Evolutionary conservation across 768 basidiomycete species (phyloP).

Genomic region (Suillus tomentosus): DNA sequence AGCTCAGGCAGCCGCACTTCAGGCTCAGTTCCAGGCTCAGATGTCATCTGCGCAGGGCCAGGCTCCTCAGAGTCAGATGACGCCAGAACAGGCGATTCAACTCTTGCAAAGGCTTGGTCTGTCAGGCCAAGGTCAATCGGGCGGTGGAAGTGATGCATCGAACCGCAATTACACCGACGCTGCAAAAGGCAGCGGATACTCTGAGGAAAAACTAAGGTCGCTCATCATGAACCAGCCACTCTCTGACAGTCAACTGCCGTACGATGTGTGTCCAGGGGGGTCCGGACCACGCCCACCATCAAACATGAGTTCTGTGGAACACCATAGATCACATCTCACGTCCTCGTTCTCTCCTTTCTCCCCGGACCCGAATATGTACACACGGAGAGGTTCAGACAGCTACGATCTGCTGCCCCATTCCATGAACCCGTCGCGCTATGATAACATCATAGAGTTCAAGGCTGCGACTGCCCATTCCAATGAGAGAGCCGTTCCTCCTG

Average conservation of each 20-base stretch:
- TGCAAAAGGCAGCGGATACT: constrained; percentile 19
- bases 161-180: constrained; percentile 16
- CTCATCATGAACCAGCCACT: constrained; percentile 24
- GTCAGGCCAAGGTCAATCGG: constrained; percentile 35
- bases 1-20: constrained; percentile 73
- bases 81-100: constrained; percentile 64
- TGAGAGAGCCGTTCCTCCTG: constrained; percentile 45
- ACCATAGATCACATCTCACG: constrained; percentile 23
- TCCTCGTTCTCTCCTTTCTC: constrained; percentile 74
- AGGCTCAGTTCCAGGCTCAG: constrained; percentile 43
- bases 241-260: constrained; percentile 20
- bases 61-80: constrained; percentile 37
- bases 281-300: constrained; percentile 18
- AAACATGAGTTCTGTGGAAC: constrained; percentile 19
- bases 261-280: constrained; percentile 26
- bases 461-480: constrained; percentile 20
- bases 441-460: constrained; percentile 39
- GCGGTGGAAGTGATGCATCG: constrained; percentile 15
- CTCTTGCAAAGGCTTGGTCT: constrained; percentile 58
- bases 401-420: constrained; percentile 41
- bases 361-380: constrained; percentile 62
- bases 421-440: constrained; percentile 54
- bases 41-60: constrained; percentile 18
- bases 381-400: constrained; percentile 39
- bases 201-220: constrained; percentile 28